Evolutionary conservation across 2,329 filamentous ascomycete species (phyloP), one percentile per base, ranked within the genome.

Genomic region (Pseudocercospora crystallina): DNA sequence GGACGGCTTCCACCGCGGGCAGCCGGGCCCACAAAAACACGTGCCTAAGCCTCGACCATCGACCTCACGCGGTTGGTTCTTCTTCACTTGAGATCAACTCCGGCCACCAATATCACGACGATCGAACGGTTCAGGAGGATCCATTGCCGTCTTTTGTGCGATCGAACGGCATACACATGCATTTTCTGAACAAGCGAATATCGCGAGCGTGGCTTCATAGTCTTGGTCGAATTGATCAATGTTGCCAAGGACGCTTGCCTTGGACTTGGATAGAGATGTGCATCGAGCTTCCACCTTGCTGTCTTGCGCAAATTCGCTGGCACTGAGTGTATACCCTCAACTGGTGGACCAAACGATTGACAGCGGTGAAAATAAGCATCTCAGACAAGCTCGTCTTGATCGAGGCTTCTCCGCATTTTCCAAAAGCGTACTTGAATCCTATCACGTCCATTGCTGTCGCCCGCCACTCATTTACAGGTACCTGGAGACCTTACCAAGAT

Each of bases 11-110:
- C 15, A 20, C 38, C 38, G 38, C 14, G 38, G 13, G 12, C 12
- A 29, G 20, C 38, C 38, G 38, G 38, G 38, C 38, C 38, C 38
- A 41, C 17, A 26, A 11, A 41, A 41, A 41, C 38, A 41, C 17
- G 38, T 26, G 38, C 20, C 3, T 26, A 3, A 26, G 20, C 20
- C 3, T 26, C 20, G 3, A 26, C 20, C 3, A 7, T 26, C 7
- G 20, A 26, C 20, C 20, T 26, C 20, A 30, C 8, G 2, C 9
- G 11, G 38, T 13, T 41, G 10, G 38, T 29, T n/a, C 14, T 42
- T 5, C 15, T 13, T 14, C 8, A n/a, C 20, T 11, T 30, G n/a
- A 13, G 10, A 26, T 41, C 20, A 29, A 29, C 15, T 17, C 15
- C 20, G 20, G 7, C 10, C 20, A 29, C 14, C 17, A 42, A 14